phyloP scores from a whole-genome alignment of 1,139 yeast genomes.

The Suhomyces bokatorum region DNA sequence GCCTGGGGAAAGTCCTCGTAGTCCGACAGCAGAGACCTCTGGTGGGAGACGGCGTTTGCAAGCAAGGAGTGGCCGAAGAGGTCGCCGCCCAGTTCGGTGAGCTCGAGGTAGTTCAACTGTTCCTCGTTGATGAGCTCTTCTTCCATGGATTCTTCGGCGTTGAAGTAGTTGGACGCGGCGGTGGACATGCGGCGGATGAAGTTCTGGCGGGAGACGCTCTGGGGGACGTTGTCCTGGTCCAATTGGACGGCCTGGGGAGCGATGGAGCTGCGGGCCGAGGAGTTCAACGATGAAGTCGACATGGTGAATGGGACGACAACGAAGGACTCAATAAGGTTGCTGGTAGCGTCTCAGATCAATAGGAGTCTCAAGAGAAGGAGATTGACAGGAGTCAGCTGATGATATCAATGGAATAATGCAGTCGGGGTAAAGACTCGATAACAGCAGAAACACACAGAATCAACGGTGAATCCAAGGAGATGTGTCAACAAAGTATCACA shows the following conservation, averaged over 20 bases:
- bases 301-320: background rate
- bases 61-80: slow-evolving; percentile 16
- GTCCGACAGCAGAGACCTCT: slow-evolving; percentile 1
- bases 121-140: background rate
- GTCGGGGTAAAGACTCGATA: too few species aligned
- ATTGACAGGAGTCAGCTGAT: too few species aligned
- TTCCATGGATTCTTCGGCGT: background rate
- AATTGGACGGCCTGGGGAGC: slow-evolving; percentile 4
- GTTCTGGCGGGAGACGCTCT: background rate
- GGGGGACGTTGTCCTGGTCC: slow-evolving; percentile 2
- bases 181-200: slow-evolving; percentile 17
- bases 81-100: background rate
- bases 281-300: background rate
- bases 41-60: slow-evolving; percentile 1
- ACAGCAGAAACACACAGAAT: too few species aligned
- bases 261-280: slow-evolving; percentile 1
- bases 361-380: too few species aligned
- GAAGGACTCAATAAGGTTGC: too few species aligned
- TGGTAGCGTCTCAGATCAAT: too few species aligned
- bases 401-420: too few species aligned
- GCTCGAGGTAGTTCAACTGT: background rate
- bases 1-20: slow-evolving; percentile 15
- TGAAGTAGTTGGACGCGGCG: slow-evolving; percentile 17
- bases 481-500: too few species aligned
- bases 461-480: too few species aligned